phyloP scores from a whole-genome alignment of 768 basidiomycete species.

The Lactifluus hygrophoroides region DNA sequence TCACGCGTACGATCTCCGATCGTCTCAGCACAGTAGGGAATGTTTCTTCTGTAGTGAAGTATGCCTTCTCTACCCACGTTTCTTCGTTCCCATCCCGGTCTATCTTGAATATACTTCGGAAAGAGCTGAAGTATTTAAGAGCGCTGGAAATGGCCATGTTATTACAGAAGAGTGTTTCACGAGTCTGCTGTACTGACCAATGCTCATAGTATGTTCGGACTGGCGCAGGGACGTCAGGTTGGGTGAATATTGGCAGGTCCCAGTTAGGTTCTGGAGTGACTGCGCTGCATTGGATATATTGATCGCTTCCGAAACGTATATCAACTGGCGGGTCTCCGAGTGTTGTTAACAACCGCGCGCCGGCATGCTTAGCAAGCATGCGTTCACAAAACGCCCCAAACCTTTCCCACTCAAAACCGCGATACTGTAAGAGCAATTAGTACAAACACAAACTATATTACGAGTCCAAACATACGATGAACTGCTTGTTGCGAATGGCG shows the following conservation, averaged over 20 bases:
- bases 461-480: slow-evolving; percentile 50
- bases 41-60: slow-evolving; percentile 74
- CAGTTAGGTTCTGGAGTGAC: slow-evolving; percentile 83
- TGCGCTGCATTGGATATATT: slow-evolving; percentile 83
- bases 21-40: slow-evolving; percentile 90
- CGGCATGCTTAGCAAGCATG: slow-evolving; percentile 85
- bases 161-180: background rate
- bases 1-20: slow-evolving; percentile 70
- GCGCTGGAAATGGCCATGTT: slow-evolving; percentile 41
- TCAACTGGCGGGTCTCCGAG: slow-evolving; percentile 74
- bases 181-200: slow-evolving; percentile 37
- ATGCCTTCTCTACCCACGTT: slow-evolving; percentile 84
- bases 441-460: background rate
- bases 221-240: slow-evolving; percentile 71
- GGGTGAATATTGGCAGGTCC: slow-evolving; percentile 67
- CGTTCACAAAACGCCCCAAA: slow-evolving; percentile 83
- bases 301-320: slow-evolving; percentile 66
- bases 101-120: slow-evolving; percentile 55
- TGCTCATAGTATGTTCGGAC: slow-evolving; percentile 85
- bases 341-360: slow-evolving; percentile 68
- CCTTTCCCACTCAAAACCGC: slow-evolving; percentile 93
- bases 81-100: slow-evolving; percentile 62
- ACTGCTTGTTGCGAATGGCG: slow-evolving; percentile 82
- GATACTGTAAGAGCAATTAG: slow-evolving; percentile 47
- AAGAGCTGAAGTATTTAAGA: slow-evolving; percentile 74